phyloP scores from a whole-genome alignment of 202 grass and related monocot species.

The Setaria italica region DNA sequence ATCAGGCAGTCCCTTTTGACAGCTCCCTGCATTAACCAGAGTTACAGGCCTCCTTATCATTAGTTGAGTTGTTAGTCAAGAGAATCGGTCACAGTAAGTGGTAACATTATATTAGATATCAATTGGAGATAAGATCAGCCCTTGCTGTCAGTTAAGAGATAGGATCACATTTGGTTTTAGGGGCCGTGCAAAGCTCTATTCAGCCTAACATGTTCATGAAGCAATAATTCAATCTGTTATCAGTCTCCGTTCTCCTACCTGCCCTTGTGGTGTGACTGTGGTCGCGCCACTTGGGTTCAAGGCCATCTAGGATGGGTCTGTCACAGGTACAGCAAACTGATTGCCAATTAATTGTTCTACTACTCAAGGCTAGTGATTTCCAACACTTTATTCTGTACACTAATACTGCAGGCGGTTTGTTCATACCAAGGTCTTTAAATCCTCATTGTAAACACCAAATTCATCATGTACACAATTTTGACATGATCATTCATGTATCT shows the following conservation, averaged over 20 bases:
- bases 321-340: not conserved
- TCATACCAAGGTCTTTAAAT: constrained; percentile 24
- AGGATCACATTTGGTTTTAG: not conserved
- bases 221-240: not conserved
- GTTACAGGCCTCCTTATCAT: not conserved
- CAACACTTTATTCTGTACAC: not conserved
- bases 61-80: not conserved
- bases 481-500: constrained; percentile 19
- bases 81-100: not conserved
- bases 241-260: not conserved
- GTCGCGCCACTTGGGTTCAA: not conserved
- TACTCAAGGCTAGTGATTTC: not conserved
- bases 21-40: no score
- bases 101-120: not conserved
- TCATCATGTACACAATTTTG: constrained; percentile 25
- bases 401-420: not conserved
- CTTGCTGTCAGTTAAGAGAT: not conserved
- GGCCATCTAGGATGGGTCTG: not conserved
- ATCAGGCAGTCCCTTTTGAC: no score
- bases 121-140: not conserved
- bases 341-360: not conserved
- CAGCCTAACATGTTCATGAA: not conserved
- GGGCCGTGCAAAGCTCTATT: not conserved
- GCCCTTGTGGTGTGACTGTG: not conserved
- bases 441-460: constrained; percentile 1